A percentile compares a stretch with the other conserved stretches of the same genome.
These are phyloP conservation scores for Leptographium radiaticola DNA, from an alignment of 2,329 filamentous ascomycete genomes.

Conservation along the genomic window DNA sequence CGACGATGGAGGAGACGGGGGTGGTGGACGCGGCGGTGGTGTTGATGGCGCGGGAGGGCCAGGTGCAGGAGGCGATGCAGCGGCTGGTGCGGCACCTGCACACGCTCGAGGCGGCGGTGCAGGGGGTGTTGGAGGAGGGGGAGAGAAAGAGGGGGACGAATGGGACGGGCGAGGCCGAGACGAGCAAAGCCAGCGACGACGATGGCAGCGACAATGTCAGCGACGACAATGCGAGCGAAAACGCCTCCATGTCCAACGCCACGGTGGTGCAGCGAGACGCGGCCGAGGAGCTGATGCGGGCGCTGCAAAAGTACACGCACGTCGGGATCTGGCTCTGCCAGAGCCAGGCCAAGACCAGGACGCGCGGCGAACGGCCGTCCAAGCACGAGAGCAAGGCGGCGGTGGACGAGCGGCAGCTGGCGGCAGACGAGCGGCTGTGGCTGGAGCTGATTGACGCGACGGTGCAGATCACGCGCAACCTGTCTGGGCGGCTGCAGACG, in stretches of 20 bases:
- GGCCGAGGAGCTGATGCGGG: slow-evolving; percentile 59
- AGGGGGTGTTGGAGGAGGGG: slow-evolving; percentile 38
- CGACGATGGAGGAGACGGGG: slow-evolving; percentile 77
- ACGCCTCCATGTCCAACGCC: background rate
- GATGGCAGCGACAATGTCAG: background rate
- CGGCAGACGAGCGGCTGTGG: slow-evolving; percentile 44
- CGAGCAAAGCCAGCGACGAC: background rate
- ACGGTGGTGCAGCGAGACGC: slow-evolving; percentile 30
- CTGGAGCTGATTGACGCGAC: slow-evolving; percentile 46
- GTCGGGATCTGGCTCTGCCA: slow-evolving; percentile 96
- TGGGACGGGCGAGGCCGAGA: no score
- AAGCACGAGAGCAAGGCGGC: slow-evolving; percentile 28
- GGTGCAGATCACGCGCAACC: slow-evolving; percentile 49
- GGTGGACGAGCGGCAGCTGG: slow-evolving; percentile 37
- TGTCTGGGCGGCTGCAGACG: slow-evolving; percentile 41
- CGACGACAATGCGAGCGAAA: background rate
- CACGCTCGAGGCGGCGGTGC: slow-evolving; percentile 66
- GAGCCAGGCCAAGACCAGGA: slow-evolving; percentile 54
- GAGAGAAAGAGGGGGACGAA: slow-evolving; percentile 19
- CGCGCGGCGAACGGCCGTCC: background rate
- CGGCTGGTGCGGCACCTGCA: slow-evolving; percentile 70
- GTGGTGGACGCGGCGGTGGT: slow-evolving; percentile 89
- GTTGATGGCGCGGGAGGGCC: slow-evolving; percentile 78
- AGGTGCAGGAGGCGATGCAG: slow-evolving; percentile 70
- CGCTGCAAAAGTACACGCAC: slow-evolving; percentile 77